Conservation (phyloP, 1,139 yeast species). For the Lodderomyces theae region DNA sequence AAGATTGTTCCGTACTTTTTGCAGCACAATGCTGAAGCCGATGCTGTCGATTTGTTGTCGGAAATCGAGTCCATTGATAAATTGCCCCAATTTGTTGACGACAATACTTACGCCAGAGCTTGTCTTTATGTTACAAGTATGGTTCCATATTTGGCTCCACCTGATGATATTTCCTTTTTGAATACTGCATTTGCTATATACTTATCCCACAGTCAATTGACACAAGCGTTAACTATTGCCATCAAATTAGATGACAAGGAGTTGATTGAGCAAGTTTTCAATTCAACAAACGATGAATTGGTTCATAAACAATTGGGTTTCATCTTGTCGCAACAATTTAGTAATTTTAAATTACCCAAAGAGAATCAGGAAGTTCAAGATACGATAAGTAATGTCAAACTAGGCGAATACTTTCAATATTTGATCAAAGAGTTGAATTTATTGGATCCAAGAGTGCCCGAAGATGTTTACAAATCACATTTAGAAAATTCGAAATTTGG, state of each 20-base stretch:
- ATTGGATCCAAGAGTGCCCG: conserved; percentile 88
- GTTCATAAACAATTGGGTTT: conserved; percentile 90
- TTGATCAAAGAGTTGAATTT: conserved; percentile 84
- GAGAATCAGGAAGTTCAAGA: conserved; percentile 81
- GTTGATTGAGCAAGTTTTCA: conserved; percentile 75
- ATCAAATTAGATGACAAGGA: conserved; percentile 82
- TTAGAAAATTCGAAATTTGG: conserved; percentile 68
- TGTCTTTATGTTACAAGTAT: conserved; percentile 94
- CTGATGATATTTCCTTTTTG: conserved; percentile 84
- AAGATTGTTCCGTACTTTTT: conserved; percentile 87
- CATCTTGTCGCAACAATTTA: conserved; percentile 83
- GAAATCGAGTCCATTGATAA: conserved; percentile 87
- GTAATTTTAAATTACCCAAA: conserved; percentile 62
- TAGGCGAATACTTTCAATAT: conserved; percentile 77
- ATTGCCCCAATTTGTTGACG: conserved; percentile 81
- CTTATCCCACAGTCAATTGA: conserved; percentile 70
- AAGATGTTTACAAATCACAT: conserved; percentile 90
- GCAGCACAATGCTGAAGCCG: conserved; percentile 97
- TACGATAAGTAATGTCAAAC: conserved; percentile 74
- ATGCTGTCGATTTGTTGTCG: conserved; percentile 88
- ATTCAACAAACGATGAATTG: conserved; percentile 65
- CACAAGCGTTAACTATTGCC: conserved; percentile 89
- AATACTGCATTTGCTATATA: conserved; percentile 91
- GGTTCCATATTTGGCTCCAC: conserved; percentile 93
- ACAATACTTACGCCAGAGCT: conserved; percentile 79